Evolutionary conservation across 2,329 filamentous ascomycete genomes (phyloP), one percentile per base, ranked within the genome.

Genomic region (Eutypa lata): DNA sequence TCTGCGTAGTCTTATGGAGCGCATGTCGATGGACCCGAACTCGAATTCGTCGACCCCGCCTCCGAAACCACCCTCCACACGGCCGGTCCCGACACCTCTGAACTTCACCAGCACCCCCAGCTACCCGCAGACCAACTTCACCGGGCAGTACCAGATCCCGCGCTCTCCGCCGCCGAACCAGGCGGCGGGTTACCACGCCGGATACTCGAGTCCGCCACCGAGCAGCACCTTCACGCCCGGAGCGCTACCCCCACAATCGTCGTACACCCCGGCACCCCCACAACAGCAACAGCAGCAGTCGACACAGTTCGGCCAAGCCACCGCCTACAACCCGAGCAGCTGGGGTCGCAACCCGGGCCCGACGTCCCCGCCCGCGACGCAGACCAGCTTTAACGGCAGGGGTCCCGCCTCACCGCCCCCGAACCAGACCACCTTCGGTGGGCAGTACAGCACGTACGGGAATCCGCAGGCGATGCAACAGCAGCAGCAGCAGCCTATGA

Each of bases 1-100:
- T 51, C 75, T 99, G 52, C 86, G 90, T 53, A 89, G 89, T 42
- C 76, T 99, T 40, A 97, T 99, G 94, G 92, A 97, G 66, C 85
- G 92, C 50, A 93, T 97, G 85, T 92, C 91, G 1, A 88, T 97
- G 73, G 90, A 93, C n/a, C 76, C 81, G 46, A 72, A 68, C 19
- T 67, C 70, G 14, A 16, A 22, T 2, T 72, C 74, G 52, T 68
- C 78, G 2, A 71, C 73, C 46, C 71, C 78, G 38, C 64, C 73
- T n/a, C 65, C 71, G 21, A 67, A 70, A 53, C 62, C 71, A 18
- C 60, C 65, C 31, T 67, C 70, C 49, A 71, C 73, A 44, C 67
- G 73, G 16, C 68, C 71, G 22, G 72, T 73, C 40, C 71, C 76
- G 35, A 71, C 78, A n/a, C 68, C 75, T 5, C 65, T 77, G 37